Evolutionary conservation across 169 alveolate genomes (phyloP), one percentile per base, ranked within the genome.

Genomic region (Plasmodium gaboni): DNA sequence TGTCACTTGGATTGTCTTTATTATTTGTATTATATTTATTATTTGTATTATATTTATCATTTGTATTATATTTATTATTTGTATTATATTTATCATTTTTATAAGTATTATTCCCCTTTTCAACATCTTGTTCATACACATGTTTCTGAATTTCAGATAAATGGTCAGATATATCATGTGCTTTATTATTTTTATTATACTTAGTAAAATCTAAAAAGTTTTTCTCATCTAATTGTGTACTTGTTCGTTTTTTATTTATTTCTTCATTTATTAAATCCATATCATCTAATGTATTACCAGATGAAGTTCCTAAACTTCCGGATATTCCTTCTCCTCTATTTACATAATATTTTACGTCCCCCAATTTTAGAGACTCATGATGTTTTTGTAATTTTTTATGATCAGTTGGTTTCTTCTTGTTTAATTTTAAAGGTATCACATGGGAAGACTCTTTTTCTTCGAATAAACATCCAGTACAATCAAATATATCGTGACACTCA

Each of bases 281-380:
- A 59, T 70, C 46, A 7, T 63, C 65, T 48, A 76, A 12, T 3
- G 73, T 46, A 44, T 57, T 72, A 46, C 86, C 74, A 5, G 32
- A 48, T 1, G 32, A 12, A 51, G 59, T 15, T 26, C 92, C 87
- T 17, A 74, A 38, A 87, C 92, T 85, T 17, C 92, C 78, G 19
- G 70, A 86, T 22, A 73, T 48, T n/a, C 88, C 92, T 48, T 61
- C 91, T 44, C 86, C 74, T 63, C 89, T 69, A 0, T 73, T 87
- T 10, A 74, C 92, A 63, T 73, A 87, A 63, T 70, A 87, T 61
- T 87, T 83, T 44, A 83, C 91, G 46, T 61, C 61, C 0, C 91
- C 91, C 15, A 53, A 17, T 70, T 83, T 83, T 59, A 83, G 19
- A 24, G 83, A 68, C 19, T 83, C 83, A 32, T 83, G 91, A 26